phyloP scores from a whole-genome alignment of 768 basidiomycete species.

The Suillus weaverae region DNA sequence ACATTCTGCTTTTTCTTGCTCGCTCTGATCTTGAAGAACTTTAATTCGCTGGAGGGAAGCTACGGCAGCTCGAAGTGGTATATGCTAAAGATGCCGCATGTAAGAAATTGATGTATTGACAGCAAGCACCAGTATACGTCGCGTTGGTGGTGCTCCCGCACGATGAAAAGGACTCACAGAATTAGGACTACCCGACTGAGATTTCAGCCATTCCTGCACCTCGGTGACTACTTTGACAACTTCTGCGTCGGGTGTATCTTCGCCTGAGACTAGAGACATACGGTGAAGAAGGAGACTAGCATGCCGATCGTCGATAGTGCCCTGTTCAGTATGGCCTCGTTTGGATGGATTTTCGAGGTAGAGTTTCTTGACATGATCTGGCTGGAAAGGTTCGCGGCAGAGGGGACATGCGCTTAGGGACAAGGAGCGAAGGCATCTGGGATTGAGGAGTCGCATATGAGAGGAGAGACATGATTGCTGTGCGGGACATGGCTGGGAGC shows the following conservation, averaged over 20 bases:
- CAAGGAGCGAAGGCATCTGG: constrained; percentile 55
- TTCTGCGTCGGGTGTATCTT: constrained; percentile 31
- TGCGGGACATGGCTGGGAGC: constrained; percentile 8
- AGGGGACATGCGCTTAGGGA: constrained; percentile 59
- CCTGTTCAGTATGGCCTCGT: constrained; percentile 33
- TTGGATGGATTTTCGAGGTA: constrained; percentile 54
- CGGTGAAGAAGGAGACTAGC: constrained; percentile 36
- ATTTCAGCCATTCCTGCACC: constrained; percentile 51
- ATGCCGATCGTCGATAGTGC: constrained; percentile 40
- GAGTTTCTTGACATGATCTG: constrained; percentile 61
- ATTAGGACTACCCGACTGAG: constrained; percentile 40
- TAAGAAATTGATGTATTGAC: constrained; percentile 19
- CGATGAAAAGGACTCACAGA: constrained; percentile 23
- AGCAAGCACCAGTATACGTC: neutral
- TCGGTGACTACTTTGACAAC: constrained; percentile 43
- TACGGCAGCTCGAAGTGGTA: constrained; percentile 31
- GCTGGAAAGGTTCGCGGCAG: constrained; percentile 60
- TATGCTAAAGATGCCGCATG: constrained; percentile 27
- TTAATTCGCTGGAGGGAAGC: constrained; percentile 41
- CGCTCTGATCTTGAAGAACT: constrained; percentile 34
- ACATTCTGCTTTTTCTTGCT: constrained; percentile 32
- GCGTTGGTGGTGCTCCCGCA: neutral
- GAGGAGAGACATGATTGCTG: neutral
- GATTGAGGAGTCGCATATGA: constrained; percentile 5
- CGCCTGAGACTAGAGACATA: constrained; percentile 34